Evolutionary conservation across 768 basidiomycete species (phyloP).

Genomic region (Tylopilus cervinicoccineus): DNA sequence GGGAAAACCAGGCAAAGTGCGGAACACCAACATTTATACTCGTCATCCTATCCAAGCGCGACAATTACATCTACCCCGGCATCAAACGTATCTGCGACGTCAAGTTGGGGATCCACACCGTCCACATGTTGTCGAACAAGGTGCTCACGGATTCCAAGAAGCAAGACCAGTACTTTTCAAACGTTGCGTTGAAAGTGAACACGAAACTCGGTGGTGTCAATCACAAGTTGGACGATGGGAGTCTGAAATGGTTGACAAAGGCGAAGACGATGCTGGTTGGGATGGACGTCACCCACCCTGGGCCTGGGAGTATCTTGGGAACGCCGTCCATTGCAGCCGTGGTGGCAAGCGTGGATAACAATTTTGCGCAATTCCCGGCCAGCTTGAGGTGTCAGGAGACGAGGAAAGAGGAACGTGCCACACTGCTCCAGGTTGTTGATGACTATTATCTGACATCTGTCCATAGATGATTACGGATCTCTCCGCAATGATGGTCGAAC

Average conservation of each 20-base stretch:
- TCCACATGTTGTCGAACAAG: conserved; percentile 68
- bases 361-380: conserved; percentile 75
- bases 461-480: conserved; percentile 70
- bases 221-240: conserved; percentile 58
- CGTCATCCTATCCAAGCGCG: conserved; percentile 61
- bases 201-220: conserved; percentile 81
- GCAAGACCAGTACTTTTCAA: conserved; percentile 80
- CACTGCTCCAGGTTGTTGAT: background rate
- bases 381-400: conserved; percentile 62
- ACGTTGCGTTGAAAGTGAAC: conserved; percentile 78
- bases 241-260: conserved; percentile 62
- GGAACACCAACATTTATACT: conserved; percentile 61
- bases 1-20: conserved; percentile 18
- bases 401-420: conserved; percentile 23
- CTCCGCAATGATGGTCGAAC: conserved; percentile 63
- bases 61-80: conserved; percentile 77
- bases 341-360: conserved; percentile 67
- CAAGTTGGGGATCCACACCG: conserved; percentile 66
- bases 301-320: conserved; percentile 60
- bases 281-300: conserved; percentile 81
- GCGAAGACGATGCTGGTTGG: conserved; percentile 80
- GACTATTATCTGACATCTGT: background rate
- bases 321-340: conserved; percentile 83
- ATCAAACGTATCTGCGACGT: conserved; percentile 77
- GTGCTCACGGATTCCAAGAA: conserved; percentile 49